These are phyloP conservation scores for Dysphania ambrosioides DNA, from an alignment of 148 eudicot species.

Conservation along the genomic window DNA sequence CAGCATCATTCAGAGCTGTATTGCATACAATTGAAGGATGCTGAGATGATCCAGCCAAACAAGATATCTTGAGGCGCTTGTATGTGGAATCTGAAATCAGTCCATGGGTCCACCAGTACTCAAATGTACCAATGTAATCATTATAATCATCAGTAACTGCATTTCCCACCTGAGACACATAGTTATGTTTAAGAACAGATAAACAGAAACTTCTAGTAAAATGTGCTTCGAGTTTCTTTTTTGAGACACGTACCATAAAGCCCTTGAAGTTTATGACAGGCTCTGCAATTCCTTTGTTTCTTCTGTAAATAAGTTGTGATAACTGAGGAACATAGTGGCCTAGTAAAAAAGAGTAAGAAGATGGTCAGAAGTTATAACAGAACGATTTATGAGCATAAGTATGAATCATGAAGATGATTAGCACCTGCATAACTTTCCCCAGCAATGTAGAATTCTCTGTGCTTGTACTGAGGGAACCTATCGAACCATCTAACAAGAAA, in stretches of 20 bases:
- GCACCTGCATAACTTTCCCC: slow-evolving; percentile 97
- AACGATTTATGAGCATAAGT: neutral
- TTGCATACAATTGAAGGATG: slow-evolving; percentile 64
- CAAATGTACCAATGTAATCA: slow-evolving; percentile 85
- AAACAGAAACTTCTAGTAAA: no score
- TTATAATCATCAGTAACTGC: slow-evolving; percentile 84
- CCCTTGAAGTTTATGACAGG: slow-evolving; percentile 84
- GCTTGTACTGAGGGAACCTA: slow-evolving; percentile 88
- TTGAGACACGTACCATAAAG: slow-evolving; percentile 53
- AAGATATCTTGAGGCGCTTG: slow-evolving; percentile 40
- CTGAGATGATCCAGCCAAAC: slow-evolving; percentile 59
- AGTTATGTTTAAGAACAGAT: neutral
- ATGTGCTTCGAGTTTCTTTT: neutral
- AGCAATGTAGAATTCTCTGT: slow-evolving; percentile 86
- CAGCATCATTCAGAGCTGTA: slow-evolving; percentile 48
- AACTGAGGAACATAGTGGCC: slow-evolving; percentile 95
- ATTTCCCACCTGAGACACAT: slow-evolving; percentile 74
- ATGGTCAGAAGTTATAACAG: neutral
- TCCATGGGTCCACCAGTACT: slow-evolving; percentile 97
- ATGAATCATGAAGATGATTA: slow-evolving; percentile 3
- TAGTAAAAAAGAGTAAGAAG: slow-evolving; percentile 24
- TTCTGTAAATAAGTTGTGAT: slow-evolving; percentile 63
- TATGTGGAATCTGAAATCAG: slow-evolving; percentile 81
- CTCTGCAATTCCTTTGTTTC: slow-evolving; percentile 63
- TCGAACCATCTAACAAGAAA: slow-evolving; percentile 78